Percentiles rank a stretch among this genome's conserved stretches.
Evolutionary conservation across 306 rosid species (phyloP).

Genomic region (Cicer arietinum): DNA sequence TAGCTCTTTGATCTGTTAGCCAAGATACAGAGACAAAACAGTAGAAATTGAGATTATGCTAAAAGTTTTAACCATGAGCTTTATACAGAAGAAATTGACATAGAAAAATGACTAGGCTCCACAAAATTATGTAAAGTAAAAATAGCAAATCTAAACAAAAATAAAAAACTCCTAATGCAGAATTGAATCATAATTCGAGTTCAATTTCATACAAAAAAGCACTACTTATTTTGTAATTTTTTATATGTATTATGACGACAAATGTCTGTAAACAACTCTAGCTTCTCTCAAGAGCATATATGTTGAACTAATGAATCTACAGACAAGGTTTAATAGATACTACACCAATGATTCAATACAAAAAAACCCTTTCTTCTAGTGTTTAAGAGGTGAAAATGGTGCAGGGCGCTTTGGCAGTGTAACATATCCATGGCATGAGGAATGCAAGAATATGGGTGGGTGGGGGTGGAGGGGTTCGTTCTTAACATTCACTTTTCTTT

Average conservation of each 20-base stretch:
- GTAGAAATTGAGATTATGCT: conserved; percentile 31
- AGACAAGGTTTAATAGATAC: conserved; percentile 6
- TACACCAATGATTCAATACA: neutral
- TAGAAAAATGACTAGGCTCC: conserved; percentile 9
- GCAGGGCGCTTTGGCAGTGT: too few species aligned
- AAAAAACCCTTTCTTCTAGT: too few species aligned
- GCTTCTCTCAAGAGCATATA: conserved; percentile 3
- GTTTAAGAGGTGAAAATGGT: too few species aligned
- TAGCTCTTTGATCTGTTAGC: conserved; percentile 72
- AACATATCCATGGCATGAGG: too few species aligned
- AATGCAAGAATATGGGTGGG: too few species aligned
- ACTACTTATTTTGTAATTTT: neutral
- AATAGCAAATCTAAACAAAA: neutral
- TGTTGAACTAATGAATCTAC: conserved; percentile 6
- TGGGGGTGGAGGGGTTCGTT: too few species aligned
- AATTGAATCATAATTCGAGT: conserved; percentile 1
- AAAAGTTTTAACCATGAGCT: conserved; percentile 4
- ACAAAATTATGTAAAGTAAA: conserved; percentile 19
- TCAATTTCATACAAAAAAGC: conserved; percentile 27
- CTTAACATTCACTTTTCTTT: too few species aligned
- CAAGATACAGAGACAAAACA: conserved; percentile 41
- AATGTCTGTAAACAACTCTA: neutral
- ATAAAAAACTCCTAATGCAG: conserved; percentile 12
- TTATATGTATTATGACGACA: neutral
- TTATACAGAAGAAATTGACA: conserved; percentile 2